phyloP scores from a whole-genome alignment of 768 basidiomycete genomes.

The Asterophora lycoperdoides region DNA sequence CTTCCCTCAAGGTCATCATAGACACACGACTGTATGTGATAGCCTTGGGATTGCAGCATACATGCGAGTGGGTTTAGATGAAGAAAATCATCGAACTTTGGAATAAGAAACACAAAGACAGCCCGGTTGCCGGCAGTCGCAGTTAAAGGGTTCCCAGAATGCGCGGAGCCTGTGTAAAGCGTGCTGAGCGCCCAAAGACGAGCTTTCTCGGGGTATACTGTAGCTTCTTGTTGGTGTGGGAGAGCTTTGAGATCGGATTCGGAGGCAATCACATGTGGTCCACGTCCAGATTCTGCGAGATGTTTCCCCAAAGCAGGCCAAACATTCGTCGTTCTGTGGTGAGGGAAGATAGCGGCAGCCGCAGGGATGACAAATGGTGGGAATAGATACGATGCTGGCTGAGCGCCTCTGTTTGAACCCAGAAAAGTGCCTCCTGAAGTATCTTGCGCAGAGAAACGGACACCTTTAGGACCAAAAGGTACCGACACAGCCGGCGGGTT shows the following conservation, averaged over 20 bases:
- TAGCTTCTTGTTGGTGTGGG: neutral
- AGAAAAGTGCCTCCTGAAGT: constrained; percentile 25
- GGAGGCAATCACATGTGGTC: constrained; percentile 37
- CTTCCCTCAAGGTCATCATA: constrained; percentile 15
- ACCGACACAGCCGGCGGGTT: constrained; percentile 32
- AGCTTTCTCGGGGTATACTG: neutral
- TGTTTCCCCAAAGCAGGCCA: constrained; percentile 26
- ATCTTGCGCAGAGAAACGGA: constrained; percentile 20
- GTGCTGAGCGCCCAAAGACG: too few relatives aligned
- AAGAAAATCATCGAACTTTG: constrained; percentile 29
- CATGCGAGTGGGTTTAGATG: constrained; percentile 32
- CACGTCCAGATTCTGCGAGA: constrained; percentile 22
- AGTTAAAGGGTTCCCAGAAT: neutral
- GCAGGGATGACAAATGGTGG: constrained; percentile 58
- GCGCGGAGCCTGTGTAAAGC: neutral
- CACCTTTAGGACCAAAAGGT: constrained; percentile 41
- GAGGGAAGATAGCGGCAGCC: constrained; percentile 19
- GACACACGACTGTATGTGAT: constrained; percentile 28
- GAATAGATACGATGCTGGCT: constrained; percentile 45
- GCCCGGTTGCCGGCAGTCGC: constrained; percentile 11
- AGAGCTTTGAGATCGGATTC: neutral
- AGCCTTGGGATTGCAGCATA: constrained; percentile 26
- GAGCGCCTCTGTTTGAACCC: constrained; percentile 24
- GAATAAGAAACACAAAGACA: constrained; percentile 33
- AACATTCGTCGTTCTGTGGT: constrained; percentile 21